phyloP scores from a whole-genome alignment of 73 alveolate species.

The Paramecium bursaria region DNA sequence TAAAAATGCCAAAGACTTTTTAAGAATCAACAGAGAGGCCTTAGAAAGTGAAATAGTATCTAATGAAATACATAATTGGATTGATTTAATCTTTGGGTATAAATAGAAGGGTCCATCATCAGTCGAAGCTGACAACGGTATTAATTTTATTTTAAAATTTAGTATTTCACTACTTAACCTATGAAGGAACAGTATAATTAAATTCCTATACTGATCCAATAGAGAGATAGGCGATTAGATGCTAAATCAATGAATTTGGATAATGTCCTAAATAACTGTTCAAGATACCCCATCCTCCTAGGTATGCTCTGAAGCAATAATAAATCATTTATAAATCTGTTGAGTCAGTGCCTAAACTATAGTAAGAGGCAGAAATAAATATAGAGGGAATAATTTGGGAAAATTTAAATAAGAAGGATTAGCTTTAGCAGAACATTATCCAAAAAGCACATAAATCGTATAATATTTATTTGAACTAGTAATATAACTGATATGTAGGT shows the following conservation, averaged over 20 bases:
- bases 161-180: constrained; percentile 97
- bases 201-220: constrained; percentile 83
- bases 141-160: not conserved
- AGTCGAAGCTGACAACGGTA: constrained; percentile 82
- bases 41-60: constrained; percentile 91
- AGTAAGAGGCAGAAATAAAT: not conserved
- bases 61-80: constrained; percentile 92
- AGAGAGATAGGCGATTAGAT: constrained; percentile 87
- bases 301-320: constrained; percentile 50
- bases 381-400: constrained; percentile 49
- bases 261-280: constrained; percentile 95
- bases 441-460: constrained; percentile 60
- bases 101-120: constrained; percentile 91
- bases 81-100: constrained; percentile 96
- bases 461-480: not conserved
- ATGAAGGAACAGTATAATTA: constrained; percentile 89
- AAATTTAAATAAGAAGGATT: constrained; percentile 51
- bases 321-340: not conserved
- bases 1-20: constrained; percentile 70
- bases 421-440: constrained; percentile 32
- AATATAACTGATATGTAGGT: constrained; percentile 56
- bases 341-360: not conserved
- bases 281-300: constrained; percentile 95
- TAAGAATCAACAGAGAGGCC: constrained; percentile 78
- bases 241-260: constrained; percentile 97